Base-by-base conservation (phyloP, 225 moss, liverwort and hornwort genomes). In the Neckera pumila region DNA sequence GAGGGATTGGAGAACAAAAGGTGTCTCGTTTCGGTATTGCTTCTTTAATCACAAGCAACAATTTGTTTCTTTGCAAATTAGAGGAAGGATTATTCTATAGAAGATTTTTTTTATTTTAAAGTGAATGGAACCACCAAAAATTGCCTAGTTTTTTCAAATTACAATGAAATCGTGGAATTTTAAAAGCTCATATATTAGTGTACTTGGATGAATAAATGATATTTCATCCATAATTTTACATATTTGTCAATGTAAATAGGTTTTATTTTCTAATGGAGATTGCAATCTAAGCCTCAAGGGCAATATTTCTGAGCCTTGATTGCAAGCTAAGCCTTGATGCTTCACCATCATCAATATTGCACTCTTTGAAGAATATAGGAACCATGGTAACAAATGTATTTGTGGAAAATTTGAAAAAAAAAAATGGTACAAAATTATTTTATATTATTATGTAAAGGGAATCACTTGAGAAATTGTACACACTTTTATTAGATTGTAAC, bases 21-120 rank as follows among this genome's bases (percentile, higher is more conserved):
- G 2, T 17, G 4, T 43, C 10, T 73, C 17, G 6, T 43, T 30
- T 42, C 1, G 30, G 18, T 6, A 3, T 18, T 51, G 7, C 18
- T 11, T 18, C 2, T 4, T 18, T 11, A 12, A 21, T 51, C 8
- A 53, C 9, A 53, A 3, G 6, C 9, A 76, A 23, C 1, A 1
- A 54, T 23, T 54, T 36, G 23, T 54, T 77, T 36, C 14, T 15
- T 54, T 22, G 23, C 23, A 36, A 54, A 36, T 54, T 9, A 34
- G 30, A 0, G 0, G 5, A 33, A 12, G 0, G 0, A 75, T 21
- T 49, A 13, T 75, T 47, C 1, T 12, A 4, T 4, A 30, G 0
- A 33, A 33, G 11, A 11, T 0, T 2, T 43, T 43, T 73, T 2
- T 53, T 0, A 51, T 53, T 11, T 76, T 51, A 21, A 51, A 51